Percentiles rank a stretch among this genome's conserved stretches.
Conservation (phyloP, 768 basidiomycete species). For the Scleroderma bovista region DNA sequence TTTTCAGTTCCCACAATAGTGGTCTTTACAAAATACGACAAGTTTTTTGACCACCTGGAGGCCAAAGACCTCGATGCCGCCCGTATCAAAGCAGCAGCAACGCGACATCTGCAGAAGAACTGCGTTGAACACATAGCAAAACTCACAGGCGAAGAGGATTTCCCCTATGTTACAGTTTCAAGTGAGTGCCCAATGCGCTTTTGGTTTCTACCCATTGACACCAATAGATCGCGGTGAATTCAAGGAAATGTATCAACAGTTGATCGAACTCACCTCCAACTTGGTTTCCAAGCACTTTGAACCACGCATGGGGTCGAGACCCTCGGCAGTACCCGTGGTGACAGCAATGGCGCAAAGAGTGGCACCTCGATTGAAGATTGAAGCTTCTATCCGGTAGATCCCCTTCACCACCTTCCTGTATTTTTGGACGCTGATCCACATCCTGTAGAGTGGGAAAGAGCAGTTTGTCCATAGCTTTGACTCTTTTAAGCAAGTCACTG, state of each 20-base stretch:
- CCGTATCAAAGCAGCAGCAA: background rate
- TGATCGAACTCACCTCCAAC: conserved; percentile 1
- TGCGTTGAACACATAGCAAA: background rate
- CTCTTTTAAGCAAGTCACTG: background rate
- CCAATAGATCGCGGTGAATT: background rate
- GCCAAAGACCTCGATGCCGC: background rate
- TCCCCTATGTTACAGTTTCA: background rate
- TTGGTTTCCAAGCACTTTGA: background rate
- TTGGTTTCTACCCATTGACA: background rate
- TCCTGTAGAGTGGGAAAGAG: conserved; percentile 1
- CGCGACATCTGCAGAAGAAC: background rate
- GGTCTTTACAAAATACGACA: conserved; percentile 4
- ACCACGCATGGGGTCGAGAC: background rate
- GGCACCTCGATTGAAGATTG: background rate
- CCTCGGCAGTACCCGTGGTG: background rate
- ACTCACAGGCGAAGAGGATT: background rate
- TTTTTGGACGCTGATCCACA: background rate
- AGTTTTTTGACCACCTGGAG: background rate
- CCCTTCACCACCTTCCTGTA: background rate
- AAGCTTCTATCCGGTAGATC: background rate
- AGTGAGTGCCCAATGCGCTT: background rate
- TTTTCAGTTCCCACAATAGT: conserved; percentile 1
- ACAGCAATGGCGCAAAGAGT: conserved; percentile 2
- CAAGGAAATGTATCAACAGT: background rate
- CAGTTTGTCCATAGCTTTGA: background rate